A percentile compares a stretch with the other conserved stretches of the same genome.
These are phyloP conservation scores for Gnaphalium uliginosum DNA, from an alignment of 129 eudicot genomes.

Conservation along the genomic window DNA sequence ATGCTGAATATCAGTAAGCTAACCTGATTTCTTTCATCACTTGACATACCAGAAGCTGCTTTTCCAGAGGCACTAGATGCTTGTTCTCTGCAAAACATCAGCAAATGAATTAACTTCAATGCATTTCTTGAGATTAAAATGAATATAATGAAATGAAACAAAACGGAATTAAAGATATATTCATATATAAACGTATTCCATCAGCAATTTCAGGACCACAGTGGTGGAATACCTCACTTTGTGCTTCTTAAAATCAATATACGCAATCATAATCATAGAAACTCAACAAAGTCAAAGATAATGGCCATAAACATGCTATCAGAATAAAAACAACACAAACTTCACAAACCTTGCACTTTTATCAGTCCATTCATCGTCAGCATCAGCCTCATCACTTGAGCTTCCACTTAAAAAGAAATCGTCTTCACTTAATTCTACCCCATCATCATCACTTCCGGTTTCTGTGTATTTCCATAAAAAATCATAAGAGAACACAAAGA, in stretches of 20 bases:
- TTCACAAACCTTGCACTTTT: conserved; percentile 75
- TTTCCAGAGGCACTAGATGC: conserved; percentile 93
- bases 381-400: conserved; percentile 43
- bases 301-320: background rate
- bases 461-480: conserved; percentile 43
- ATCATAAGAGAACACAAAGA: background rate
- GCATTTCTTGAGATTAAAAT: background rate
- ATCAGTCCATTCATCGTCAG: conserved; percentile 93
- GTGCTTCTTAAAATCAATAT: background rate
- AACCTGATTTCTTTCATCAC: conserved; percentile 55
- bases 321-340: background rate
- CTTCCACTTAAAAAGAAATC: conserved; percentile 78
- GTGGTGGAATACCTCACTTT: background rate
- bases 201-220: background rate
- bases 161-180: background rate
- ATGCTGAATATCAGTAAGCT: background rate
- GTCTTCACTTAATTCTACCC: conserved; percentile 81
- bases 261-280: background rate
- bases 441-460: conserved; percentile 97
- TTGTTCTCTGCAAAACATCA: conserved; percentile 64
- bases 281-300: background rate
- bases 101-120: background rate
- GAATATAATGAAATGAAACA: background rate
- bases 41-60: conserved; percentile 92
- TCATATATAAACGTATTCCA: background rate